Percentiles rank a stretch among this genome's conserved stretches.
Evolutionary conservation across 2,329 filamentous ascomycete species (phyloP).

Genomic region (Fonsecaea monophora): DNA sequence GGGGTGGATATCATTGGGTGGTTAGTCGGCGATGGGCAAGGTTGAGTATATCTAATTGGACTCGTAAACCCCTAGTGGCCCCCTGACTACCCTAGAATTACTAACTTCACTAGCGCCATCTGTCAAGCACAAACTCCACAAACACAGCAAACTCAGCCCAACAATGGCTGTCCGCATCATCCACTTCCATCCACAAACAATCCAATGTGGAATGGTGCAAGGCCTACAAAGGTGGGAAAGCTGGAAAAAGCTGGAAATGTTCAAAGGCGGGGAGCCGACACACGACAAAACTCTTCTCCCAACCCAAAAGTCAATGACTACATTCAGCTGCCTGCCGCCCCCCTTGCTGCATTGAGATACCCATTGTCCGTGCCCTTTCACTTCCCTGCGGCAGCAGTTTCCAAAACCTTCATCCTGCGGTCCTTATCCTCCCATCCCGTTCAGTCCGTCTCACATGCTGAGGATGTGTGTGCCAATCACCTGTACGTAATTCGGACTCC

Average conservation of each 20-base stretch:
- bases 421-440: not conserved
- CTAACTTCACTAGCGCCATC: not conserved
- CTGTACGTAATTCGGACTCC: not conserved
- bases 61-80: not conserved
- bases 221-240: not conserved
- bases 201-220: not conserved
- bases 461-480: not conserved
- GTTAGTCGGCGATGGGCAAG: not conserved
- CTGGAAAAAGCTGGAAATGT: not conserved
- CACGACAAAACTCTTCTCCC: not conserved
- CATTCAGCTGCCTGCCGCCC: not conserved
- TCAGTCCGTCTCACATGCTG: not conserved
- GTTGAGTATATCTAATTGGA: not conserved
- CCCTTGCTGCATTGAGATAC: slow-evolving; percentile 1
- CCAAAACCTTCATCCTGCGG: slow-evolving; percentile 1
- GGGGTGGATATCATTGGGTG: not conserved
- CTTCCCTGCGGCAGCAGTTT: not conserved
- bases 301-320: not conserved
- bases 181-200: not conserved
- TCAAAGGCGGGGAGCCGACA: slow-evolving; percentile 1
- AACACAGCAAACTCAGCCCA: not conserved
- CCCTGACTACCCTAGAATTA: not conserved
- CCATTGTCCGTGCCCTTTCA: not conserved
- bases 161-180: not conserved
- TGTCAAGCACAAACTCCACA: slow-evolving; percentile 5